Conservation (phyloP, 805 yeast genomes). For the Yamadazyma philogaea region DNA sequence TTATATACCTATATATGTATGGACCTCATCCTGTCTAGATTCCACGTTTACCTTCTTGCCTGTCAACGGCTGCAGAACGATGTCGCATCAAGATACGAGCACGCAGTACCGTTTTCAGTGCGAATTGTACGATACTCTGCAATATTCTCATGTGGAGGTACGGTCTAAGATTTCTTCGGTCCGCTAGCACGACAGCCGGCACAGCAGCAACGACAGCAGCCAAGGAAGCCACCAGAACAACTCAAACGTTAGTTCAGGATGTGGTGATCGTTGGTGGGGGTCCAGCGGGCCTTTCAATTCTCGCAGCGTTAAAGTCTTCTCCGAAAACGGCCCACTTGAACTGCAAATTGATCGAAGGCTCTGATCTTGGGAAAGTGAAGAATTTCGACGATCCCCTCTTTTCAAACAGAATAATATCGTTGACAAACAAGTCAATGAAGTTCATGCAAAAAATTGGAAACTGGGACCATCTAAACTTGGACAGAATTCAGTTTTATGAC, state of each 20-base stretch:
- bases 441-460: slow-evolving; percentile 70
- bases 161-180: not conserved
- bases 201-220: slow-evolving; percentile 4
- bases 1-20: too few species aligned
- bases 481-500: slow-evolving; percentile 77
- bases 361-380: slow-evolving; percentile 51
- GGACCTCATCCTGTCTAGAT: too few species aligned
- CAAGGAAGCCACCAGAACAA: not conserved
- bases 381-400: slow-evolving; percentile 51
- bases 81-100: not conserved
- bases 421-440: slow-evolving; percentile 76
- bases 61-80: not conserved
- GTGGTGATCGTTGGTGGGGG: slow-evolving; percentile 94
- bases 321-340: slow-evolving; percentile 56
- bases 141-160: not conserved
- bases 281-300: slow-evolving; percentile 89
- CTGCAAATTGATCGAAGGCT: slow-evolving; percentile 73
- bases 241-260: slow-evolving; percentile 42
- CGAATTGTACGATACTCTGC: slow-evolving; percentile 2
- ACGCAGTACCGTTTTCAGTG: not conserved
- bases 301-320: slow-evolving; percentile 74
- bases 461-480: slow-evolving; percentile 65
- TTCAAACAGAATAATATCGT: slow-evolving; percentile 79
- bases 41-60: too few species aligned
- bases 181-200: slow-evolving; percentile 1